Evolutionary conservation across 805 yeast genomes (phyloP).

Genomic region (Spathaspora boniae): DNA sequence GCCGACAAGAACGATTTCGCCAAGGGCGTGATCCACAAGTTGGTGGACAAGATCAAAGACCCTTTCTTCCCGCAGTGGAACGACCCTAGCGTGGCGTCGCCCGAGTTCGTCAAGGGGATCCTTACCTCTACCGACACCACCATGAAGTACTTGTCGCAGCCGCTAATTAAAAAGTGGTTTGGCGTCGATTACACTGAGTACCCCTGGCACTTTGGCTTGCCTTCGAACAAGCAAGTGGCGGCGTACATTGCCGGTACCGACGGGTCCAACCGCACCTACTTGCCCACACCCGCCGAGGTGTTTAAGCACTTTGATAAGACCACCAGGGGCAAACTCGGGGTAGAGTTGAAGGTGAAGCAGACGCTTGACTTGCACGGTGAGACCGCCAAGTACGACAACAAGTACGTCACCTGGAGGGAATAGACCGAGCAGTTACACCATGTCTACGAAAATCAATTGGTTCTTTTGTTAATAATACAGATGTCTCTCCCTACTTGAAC

Average conservation of each 20-base stretch:
- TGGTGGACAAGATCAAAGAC: constrained; percentile 56
- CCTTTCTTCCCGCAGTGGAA: constrained; percentile 37
- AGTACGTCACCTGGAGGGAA: constrained; percentile 40
- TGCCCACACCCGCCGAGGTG: constrained; percentile 68
- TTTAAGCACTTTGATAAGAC: constrained; percentile 54
- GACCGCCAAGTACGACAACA: constrained; percentile 35
- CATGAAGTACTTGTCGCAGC: constrained; percentile 23
- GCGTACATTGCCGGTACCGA: constrained; percentile 68
- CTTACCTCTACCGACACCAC: constrained; percentile 18
- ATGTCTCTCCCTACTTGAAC: constrained; percentile 21
- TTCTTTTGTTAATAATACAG: constrained; percentile 1
- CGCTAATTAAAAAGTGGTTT: constrained; percentile 38
- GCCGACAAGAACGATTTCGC: constrained; percentile 57
- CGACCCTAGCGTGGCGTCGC: constrained; percentile 14
- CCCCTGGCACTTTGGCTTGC: constrained; percentile 76
- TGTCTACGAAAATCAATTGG: neutral
- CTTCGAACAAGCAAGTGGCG: constrained; percentile 63
- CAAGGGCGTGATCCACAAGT: constrained; percentile 61
- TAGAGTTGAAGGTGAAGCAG: constrained; percentile 54
- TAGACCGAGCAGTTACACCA: constrained; percentile 11
- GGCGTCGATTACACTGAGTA: constrained; percentile 40
- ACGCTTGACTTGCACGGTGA: constrained; percentile 58
- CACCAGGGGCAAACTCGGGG: constrained; percentile 56
- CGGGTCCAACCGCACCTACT: constrained; percentile 59
- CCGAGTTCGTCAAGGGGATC: constrained; percentile 18